These are phyloP conservation scores for Yarrowia divulgata DNA, from an alignment of 805 yeast species.

Conservation along the genomic window DNA sequence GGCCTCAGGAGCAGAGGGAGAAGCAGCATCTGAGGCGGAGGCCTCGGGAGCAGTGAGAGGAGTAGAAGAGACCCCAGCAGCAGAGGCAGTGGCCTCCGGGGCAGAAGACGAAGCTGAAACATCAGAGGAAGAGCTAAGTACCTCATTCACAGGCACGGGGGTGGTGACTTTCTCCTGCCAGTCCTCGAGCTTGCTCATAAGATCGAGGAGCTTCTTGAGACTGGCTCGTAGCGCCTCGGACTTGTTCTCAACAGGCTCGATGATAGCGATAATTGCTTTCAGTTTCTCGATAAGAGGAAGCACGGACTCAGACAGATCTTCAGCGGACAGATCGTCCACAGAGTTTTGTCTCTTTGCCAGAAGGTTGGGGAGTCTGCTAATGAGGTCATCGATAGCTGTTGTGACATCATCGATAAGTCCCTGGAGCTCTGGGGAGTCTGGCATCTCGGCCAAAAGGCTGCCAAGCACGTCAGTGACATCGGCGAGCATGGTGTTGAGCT, in stretches of 20 bases:
- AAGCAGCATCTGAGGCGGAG: too few relatives aligned
- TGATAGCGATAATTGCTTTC: neutral
- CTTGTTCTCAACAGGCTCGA: slow-evolving; percentile 1
- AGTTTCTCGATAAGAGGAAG: neutral
- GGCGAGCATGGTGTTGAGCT: neutral
- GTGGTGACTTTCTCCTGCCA: neutral
- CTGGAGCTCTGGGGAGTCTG: neutral
- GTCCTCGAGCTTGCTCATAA: neutral
- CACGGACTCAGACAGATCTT: neutral
- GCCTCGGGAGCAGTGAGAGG: too few relatives aligned
- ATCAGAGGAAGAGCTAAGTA: too few relatives aligned
- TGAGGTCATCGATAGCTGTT: neutral
- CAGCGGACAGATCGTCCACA: neutral
- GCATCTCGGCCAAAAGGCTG: neutral
- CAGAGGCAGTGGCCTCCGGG: too few relatives aligned
- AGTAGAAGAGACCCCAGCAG: too few relatives aligned
- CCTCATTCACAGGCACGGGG: neutral
- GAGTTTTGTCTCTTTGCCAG: neutral
- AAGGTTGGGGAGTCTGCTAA: neutral
- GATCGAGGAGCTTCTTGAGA: neutral
- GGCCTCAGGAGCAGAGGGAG: too few relatives aligned
- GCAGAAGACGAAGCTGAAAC: neutral
- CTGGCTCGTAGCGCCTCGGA: neutral
- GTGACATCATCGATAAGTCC: neutral
- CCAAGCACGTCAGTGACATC: neutral